Evolutionary conservation across 1,284 basidiomycete genomes (phyloP).

Genomic region (Ustilago xerochloae): DNA sequence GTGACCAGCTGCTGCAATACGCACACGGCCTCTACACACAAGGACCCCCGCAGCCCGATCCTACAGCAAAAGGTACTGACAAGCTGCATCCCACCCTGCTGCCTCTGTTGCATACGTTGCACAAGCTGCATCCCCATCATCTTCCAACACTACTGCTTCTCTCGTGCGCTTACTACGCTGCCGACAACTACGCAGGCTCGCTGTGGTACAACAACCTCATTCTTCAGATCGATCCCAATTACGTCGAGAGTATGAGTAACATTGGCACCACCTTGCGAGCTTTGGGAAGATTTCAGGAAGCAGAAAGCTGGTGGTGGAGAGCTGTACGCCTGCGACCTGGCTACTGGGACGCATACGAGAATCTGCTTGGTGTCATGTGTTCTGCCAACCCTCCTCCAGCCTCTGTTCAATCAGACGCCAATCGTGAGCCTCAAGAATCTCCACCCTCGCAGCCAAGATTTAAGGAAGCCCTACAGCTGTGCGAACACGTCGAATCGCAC

Average conservation of each 20-base stretch:
- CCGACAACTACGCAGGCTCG: constrained; percentile 58
- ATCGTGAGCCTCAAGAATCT: neutral
- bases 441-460: constrained; percentile 58
- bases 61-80: constrained; percentile 23
- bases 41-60: constrained; percentile 24
- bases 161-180: constrained; percentile 63
- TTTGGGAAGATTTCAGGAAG: constrained; percentile 68
- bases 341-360: constrained; percentile 71
- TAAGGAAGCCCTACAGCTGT: constrained; percentile 68
- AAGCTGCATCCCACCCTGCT: constrained; percentile 61
- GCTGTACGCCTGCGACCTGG: constrained; percentile 70
- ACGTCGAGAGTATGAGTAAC: constrained; percentile 70
- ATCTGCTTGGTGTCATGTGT: constrained; percentile 70
- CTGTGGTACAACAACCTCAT: constrained; percentile 69
- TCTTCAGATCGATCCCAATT: constrained; percentile 68
- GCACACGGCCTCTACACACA: constrained; percentile 62
- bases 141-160: constrained; percentile 62
- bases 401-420: neutral
- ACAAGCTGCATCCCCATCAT: constrained; percentile 59
- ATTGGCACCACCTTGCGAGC: constrained; percentile 72
- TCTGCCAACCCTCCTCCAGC: constrained; percentile 37
- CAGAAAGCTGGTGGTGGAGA: constrained; percentile 71
- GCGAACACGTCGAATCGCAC: constrained; percentile 65
- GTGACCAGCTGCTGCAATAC: constrained; percentile 65
- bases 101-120: constrained; percentile 62